Percentiles rank a stretch among this genome's conserved stretches.
phyloP scores from a whole-genome alignment of 345 rosid genomes.

The Eucalyptus cladocalyx region DNA sequence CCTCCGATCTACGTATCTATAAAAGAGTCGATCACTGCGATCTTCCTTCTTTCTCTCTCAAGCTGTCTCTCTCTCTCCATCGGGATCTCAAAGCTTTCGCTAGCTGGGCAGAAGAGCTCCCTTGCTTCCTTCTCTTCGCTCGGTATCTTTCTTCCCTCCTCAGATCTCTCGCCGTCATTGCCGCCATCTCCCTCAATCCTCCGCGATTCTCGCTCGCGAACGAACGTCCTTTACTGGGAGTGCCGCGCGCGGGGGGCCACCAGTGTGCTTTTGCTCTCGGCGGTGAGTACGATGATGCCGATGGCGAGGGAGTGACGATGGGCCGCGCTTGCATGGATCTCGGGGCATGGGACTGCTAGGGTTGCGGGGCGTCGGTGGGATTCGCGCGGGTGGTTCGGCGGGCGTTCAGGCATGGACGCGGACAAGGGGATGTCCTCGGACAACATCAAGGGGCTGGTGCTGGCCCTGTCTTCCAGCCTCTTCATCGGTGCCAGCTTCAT shows the following conservation, averaged over 20 bases:
- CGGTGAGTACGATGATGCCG: background rate
- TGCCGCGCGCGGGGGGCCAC: background rate
- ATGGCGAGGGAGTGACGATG: background rate
- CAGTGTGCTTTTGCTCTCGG: background rate
- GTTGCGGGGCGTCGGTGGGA: background rate
- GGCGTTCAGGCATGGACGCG: conserved; percentile 18
- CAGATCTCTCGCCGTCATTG: background rate
- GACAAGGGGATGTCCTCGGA: conserved; percentile 71
- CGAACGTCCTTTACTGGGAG: background rate
- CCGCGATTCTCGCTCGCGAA: background rate
- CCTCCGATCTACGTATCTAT: background rate
- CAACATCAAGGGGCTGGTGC: conserved; percentile 71
- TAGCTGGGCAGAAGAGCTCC: background rate
- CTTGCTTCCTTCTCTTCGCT: background rate
- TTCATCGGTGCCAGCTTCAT: conserved; percentile 91
- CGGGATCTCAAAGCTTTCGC: background rate
- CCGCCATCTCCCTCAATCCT: background rate
- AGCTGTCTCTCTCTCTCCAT: background rate
- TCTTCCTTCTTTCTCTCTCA: background rate
- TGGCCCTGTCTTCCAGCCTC: conserved; percentile 73
- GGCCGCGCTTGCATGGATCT: background rate
- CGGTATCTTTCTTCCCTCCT: background rate
- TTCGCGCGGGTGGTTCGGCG: background rate
- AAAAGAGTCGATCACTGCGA: background rate
- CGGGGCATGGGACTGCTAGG: background rate